Base-by-base conservation (phyloP, 108 stramenopile genomes). In the Halocafeteria seosinensis region DNA sequence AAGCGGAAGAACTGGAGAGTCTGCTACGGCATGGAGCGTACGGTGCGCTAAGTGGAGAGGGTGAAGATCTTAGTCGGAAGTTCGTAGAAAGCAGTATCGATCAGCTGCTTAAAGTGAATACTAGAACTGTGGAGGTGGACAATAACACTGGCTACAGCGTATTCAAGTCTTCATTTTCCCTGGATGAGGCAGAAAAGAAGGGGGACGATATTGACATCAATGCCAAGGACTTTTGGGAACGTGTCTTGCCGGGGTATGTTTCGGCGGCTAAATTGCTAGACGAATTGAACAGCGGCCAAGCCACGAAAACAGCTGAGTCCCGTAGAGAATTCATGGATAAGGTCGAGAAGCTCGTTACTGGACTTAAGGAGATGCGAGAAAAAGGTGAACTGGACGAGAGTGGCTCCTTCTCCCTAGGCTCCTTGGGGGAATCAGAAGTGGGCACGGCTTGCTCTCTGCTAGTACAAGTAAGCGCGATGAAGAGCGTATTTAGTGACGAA, bases 241-340 rank as follows among this genome's bases (percentile, higher is more conserved):
- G 89, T 63, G 87, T 90, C 23, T 87, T 93, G 88, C 91, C 91
- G 5, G 87, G 89, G 68, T 87, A 88, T 62, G 76, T 87, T 35
- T 89, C 87, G n/a, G 85, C 88, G 5, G 65, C 75, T 32, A 84
- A 88, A 30, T 73, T 88, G 84, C 32, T 78, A 23, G 69, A 72
- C 36, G 80, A 84, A 37, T 68, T 86, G 17, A 53, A 82, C 23
- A n/a, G 17, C 42, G 42, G 42, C 42, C 17, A 17, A n/a, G 42
- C 42, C n/a, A n/a, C n/a, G 17, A n/a, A 21, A 17, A 47, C 17
- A 27, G 52, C 28, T 5, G 52, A 3, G 52, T 3, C 52, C 52
- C 52, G 52, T 30, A 30, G 6, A 27, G 6, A 3, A 5, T 53
- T 53, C 52, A 3, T 53, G 52, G 52, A 53, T 3, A 30, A 53